These are phyloP conservation scores for Lachancea nothofagi DNA, from an alignment of 805 yeast species.

Conservation along the genomic window DNA sequence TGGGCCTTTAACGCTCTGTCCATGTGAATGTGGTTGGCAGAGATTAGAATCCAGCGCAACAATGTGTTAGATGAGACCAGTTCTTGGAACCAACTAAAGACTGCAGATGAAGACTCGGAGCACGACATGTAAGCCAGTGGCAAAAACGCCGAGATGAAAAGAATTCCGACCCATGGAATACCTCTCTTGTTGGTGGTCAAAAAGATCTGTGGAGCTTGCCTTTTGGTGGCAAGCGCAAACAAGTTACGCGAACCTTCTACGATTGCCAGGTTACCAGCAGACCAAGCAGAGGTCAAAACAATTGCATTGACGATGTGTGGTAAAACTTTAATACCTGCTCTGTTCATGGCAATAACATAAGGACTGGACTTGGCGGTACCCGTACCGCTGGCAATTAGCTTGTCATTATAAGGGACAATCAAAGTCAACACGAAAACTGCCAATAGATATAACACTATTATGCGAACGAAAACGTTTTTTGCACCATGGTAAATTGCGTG, in stretches of 20 bases:
- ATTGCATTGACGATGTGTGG: slow-evolving; percentile 74
- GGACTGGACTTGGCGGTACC: slow-evolving; percentile 63
- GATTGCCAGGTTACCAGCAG: slow-evolving; percentile 73
- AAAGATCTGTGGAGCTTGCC: slow-evolving; percentile 53
- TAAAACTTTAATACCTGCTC: slow-evolving; percentile 56
- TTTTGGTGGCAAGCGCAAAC: slow-evolving; percentile 63
- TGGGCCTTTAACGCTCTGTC: slow-evolving; percentile 49
- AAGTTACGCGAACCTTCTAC: slow-evolving; percentile 67
- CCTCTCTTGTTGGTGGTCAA: slow-evolving; percentile 53
- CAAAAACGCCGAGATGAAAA: slow-evolving; percentile 47
- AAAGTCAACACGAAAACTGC: slow-evolving; percentile 51
- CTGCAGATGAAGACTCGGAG: slow-evolving; percentile 43
- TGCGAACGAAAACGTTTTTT: slow-evolving; percentile 61
- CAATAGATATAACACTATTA: slow-evolving; percentile 51
- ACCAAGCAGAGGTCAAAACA: slow-evolving; percentile 62
- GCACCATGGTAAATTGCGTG: slow-evolving; percentile 58
- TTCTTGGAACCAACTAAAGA: slow-evolving; percentile 57
- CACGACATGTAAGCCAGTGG: slow-evolving; percentile 57
- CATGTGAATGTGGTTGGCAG: slow-evolving; percentile 48
- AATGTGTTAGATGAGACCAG: slow-evolving; percentile 53
- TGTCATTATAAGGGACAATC: slow-evolving; percentile 53
- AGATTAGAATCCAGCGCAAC: slow-evolving; percentile 55
- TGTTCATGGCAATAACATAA: slow-evolving; percentile 63
- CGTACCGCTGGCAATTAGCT: slow-evolving; percentile 44
- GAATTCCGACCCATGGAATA: slow-evolving; percentile 52